phyloP scores from a whole-genome alignment of 306 rosid genomes.

The Quercus cerris region DNA sequence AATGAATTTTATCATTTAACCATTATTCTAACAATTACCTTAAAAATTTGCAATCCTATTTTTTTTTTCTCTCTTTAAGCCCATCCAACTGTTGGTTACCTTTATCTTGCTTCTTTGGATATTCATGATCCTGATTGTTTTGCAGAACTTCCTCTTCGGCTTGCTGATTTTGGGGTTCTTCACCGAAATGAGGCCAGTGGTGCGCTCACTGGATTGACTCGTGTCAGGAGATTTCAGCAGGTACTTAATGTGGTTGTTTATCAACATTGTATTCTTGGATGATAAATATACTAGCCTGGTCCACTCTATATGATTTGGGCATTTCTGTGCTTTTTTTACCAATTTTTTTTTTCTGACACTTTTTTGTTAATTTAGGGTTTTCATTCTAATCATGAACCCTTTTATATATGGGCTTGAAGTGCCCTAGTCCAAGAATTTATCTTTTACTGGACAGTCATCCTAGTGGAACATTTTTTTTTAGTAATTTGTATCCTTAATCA shows the following conservation, averaged over 20 bases:
- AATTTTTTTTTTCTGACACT: neutral
- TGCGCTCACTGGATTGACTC: conserved; percentile 94
- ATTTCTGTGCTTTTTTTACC: neutral
- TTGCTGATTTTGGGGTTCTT: conserved; percentile 97
- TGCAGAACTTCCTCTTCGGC: conserved; percentile 93
- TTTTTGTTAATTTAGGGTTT: neutral
- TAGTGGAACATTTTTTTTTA: neutral
- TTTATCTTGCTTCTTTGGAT: neutral
- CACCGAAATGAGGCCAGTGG: conserved; percentile 99
- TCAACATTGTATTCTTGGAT: neutral
- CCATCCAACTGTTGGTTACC: neutral
- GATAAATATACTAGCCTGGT: neutral
- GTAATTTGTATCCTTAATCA: neutral
- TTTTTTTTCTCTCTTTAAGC: neutral
- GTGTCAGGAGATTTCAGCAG: conserved; percentile 98
- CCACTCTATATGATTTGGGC: no score
- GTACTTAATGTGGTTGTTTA: conserved; percentile 28
- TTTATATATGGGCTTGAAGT: neutral
- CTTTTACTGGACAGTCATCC: neutral
- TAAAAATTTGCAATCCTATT: neutral
- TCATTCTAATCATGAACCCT: neutral
- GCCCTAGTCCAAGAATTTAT: neutral
- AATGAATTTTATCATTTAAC: no score
- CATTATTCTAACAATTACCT: no score
- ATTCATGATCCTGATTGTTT: neutral